Percentiles rank a stretch among this genome's conserved stretches.
These are phyloP conservation scores for Casuarina glauca DNA, from an alignment of 306 rosid species.

Conservation along the genomic window DNA sequence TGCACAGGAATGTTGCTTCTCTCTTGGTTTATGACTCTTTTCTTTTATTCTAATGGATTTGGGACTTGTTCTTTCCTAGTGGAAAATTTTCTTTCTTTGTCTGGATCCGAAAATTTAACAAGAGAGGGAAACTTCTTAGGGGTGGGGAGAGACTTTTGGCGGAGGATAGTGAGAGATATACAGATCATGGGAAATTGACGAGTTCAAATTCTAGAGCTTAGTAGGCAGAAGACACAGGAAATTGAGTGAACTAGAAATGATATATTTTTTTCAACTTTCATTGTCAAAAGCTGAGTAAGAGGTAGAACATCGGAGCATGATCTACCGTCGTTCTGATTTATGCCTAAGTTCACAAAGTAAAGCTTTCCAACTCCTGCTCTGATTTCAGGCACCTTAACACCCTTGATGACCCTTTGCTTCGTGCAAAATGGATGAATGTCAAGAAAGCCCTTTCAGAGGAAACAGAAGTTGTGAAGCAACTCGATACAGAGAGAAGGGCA, in stretches of 20 bases:
- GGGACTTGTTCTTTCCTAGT: not conserved
- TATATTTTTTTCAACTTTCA: not conserved
- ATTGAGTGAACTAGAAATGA: not conserved
- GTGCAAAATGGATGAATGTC: constrained; percentile 89
- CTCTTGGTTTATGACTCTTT: not conserved
- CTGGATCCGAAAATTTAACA: not conserved
- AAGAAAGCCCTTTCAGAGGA: constrained; percentile 86
- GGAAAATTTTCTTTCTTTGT: not conserved
- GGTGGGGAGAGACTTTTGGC: not conserved
- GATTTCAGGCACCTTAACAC: constrained; percentile 60
- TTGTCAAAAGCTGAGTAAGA: not conserved
- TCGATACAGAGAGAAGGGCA: constrained; percentile 78
- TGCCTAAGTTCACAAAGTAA: not conserved
- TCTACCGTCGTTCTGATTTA: not conserved
- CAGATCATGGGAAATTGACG: too few relatives aligned
- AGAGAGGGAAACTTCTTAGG: not conserved
- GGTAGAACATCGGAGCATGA: not conserved
- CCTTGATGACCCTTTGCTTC: constrained; percentile 76
- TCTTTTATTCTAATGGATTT: not conserved
- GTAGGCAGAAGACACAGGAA: too few relatives aligned
- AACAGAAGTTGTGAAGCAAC: constrained; percentile 80
- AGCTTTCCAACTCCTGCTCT: constrained; percentile 11
- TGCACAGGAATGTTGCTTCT: not conserved
- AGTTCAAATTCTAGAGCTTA: too few relatives aligned
- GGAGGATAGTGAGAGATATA: too few relatives aligned